A percentile compares a stretch with the other conserved stretches of the same genome.
These are phyloP conservation scores for Solanum gandarillasii DNA, from an alignment of 257 asterid genomes.

Conservation along the genomic window DNA sequence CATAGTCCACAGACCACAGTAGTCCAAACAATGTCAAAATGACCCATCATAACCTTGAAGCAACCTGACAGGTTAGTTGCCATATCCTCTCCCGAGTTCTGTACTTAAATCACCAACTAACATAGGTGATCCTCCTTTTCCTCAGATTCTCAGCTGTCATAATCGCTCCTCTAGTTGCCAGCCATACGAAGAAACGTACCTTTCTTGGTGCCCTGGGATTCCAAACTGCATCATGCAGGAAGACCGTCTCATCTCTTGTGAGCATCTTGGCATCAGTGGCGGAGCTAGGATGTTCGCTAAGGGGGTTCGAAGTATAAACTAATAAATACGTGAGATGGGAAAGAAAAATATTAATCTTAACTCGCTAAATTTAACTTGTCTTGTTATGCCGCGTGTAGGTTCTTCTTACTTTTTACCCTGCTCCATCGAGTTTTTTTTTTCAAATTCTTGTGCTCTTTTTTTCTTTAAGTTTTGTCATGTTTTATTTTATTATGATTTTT, in stretches of 20 bases:
- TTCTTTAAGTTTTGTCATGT: too few relatives aligned
- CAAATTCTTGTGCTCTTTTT: too few relatives aligned
- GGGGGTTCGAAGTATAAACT: too few relatives aligned
- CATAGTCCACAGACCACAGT: background rate
- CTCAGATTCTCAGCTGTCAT: background rate
- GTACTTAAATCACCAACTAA: background rate
- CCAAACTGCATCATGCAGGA: background rate
- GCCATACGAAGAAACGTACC: background rate
- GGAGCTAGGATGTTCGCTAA: too few relatives aligned
- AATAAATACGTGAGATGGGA: too few relatives aligned
- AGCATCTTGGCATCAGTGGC: background rate
- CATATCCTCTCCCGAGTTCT: background rate
- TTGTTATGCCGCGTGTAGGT: too few relatives aligned
- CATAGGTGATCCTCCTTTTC: background rate
- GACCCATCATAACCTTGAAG: background rate
- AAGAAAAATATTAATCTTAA: too few relatives aligned
- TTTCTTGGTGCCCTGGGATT: background rate
- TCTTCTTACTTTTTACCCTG: too few relatives aligned
- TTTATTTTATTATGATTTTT: too few relatives aligned
- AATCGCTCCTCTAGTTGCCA: background rate
- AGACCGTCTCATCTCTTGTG: background rate
- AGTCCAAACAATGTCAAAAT: background rate
- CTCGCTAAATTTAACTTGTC: too few relatives aligned
- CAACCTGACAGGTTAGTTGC: background rate
- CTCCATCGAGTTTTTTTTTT: too few relatives aligned